Evolutionary conservation across 2,329 filamentous ascomycete species (phyloP).

Genomic region (Monosporascus sp.): DNA sequence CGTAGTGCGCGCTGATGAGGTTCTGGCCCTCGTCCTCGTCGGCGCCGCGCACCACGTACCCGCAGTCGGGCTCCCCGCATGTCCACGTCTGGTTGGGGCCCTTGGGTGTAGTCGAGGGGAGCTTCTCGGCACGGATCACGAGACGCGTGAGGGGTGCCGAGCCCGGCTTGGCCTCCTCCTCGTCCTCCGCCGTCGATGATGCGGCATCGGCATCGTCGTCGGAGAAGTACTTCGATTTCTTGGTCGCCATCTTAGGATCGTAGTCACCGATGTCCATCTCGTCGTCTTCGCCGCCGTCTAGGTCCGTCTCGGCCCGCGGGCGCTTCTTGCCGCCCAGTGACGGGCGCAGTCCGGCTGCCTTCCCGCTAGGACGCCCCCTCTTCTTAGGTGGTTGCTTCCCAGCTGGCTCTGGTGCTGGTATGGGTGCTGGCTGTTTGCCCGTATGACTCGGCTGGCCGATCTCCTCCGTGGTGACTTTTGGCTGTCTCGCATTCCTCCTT

Average conservation of each 20-base stretch:
- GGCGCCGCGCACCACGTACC: slow-evolving; percentile 59
- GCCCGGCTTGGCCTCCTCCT: slow-evolving; percentile 16
- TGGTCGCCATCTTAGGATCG: slow-evolving; percentile 23
- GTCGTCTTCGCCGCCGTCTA: slow-evolving; percentile 33
- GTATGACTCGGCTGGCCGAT: slow-evolving; percentile 2
- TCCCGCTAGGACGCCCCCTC: slow-evolving; percentile 36
- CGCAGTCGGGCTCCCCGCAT: slow-evolving; percentile 61
- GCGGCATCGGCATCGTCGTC: slow-evolving; percentile 16
- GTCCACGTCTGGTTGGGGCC: slow-evolving; percentile 62
- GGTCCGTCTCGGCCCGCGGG: slow-evolving; percentile 24
- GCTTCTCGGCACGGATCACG: slow-evolving; percentile 43
- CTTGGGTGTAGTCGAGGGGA: slow-evolving; percentile 44
- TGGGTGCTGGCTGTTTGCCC: slow-evolving; percentile 8
- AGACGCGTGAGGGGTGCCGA: slow-evolving; percentile 21
- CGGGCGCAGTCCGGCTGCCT: slow-evolving; percentile 41
- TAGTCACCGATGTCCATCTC: slow-evolving; percentile 31
- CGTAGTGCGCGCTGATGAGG: slow-evolving; percentile 57
- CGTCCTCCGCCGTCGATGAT: slow-evolving; percentile 20
- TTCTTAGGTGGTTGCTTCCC: slow-evolving; percentile 16
- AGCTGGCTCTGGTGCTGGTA: slow-evolving; percentile 7
- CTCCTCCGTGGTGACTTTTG: slow-evolving; percentile 8
- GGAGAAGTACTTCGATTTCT: slow-evolving; percentile 17
- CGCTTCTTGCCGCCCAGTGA: slow-evolving; percentile 41
- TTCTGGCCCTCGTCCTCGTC: slow-evolving; percentile 49
- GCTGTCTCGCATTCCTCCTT: slow-evolving; percentile 16